Evolutionary conservation across 208 protist genomes (phyloP), one percentile per base, ranked within the genome.

Genomic region (Leishmania lainsoni): DNA sequence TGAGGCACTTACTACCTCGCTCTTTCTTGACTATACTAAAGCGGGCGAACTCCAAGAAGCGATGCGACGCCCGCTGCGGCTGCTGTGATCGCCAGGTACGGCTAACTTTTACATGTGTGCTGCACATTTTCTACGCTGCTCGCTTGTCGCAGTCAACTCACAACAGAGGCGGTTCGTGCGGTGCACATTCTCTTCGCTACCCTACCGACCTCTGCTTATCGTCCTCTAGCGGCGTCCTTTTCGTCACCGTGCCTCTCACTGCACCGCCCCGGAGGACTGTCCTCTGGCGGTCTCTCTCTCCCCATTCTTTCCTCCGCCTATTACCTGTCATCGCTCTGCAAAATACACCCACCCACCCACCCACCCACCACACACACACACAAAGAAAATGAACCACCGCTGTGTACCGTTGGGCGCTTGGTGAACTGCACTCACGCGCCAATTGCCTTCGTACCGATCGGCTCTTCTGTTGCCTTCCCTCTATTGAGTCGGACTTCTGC

Each of bases 251-350:
- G 42, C 49, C 68, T 72, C 20, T 49, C 8, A 29, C 68, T 48
- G 66, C 14, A 49, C 9, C 42, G 26, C 61, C 29, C 5, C 61
- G 61, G 39, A n/a, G 29, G 61, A 29, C 17, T 5, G 61, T 8
- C 35, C 26, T 52, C 51, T 35, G 16, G n/a, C 68, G 5, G 49
- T 83, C 45, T 22, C 42, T 84, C 49, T 66, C 16, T 81, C 61
- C 14, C 14, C 32, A 29, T 22, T 26, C 72, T 9, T 76, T 76
- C 32, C 5, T 45, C 39, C 17, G 16, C 52, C 51, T 51, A 45
- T 35, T 20, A 0, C 42, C 39, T 32, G 22, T 42, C 56, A 22
- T 49, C 68, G 17, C 35, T 45, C 65, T 70, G 65, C 35, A 26
- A 70, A 22, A 29, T 14, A 29, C 26, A 20, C 6, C n/a, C n/a